Evolutionary conservation across 495 filamentous ascomycete species (phyloP).

Genomic region (Trichoderma virens): DNA sequence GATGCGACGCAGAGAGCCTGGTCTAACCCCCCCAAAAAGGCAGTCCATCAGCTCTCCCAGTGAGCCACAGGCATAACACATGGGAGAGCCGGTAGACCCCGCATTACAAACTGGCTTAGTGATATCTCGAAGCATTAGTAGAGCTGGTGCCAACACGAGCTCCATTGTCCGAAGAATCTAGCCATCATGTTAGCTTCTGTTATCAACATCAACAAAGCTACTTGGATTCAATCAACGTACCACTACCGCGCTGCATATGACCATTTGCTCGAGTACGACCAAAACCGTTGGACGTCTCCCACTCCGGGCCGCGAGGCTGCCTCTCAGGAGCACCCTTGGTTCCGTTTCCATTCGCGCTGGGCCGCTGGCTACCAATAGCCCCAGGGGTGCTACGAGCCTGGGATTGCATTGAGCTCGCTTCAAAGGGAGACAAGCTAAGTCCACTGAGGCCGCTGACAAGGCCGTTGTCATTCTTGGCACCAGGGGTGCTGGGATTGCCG

Average conservation of each 20-base stretch:
- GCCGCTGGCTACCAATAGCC: slow-evolving; percentile 81
- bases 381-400: slow-evolving; percentile 44
- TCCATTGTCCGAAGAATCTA: slow-evolving; percentile 26
- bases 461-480: slow-evolving; percentile 33
- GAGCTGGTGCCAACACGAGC: slow-evolving; percentile 11
- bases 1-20: slow-evolving; percentile 4
- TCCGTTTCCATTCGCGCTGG: slow-evolving; percentile 55
- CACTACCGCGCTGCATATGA: slow-evolving; percentile 73
- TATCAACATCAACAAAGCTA: neutral
- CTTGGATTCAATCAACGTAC: slow-evolving; percentile 30
- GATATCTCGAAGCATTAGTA: slow-evolving; percentile 11
- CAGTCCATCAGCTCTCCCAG: neutral
- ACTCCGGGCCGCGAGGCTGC: slow-evolving; percentile 81
- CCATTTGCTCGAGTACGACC: slow-evolving; percentile 63
- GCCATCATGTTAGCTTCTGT: slow-evolving; percentile 14
- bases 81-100: neutral
- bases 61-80: neutral
- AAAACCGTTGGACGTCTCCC: slow-evolving; percentile 61
- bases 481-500: slow-evolving; percentile 31
- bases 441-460: slow-evolving; percentile 40
- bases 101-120: neutral
- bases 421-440: slow-evolving; percentile 42
- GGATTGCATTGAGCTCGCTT: slow-evolving; percentile 38
- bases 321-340: slow-evolving; percentile 66
- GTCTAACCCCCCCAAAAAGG: neutral